A percentile compares a stretch with the other conserved stretches of the same genome.
phyloP scores from a whole-genome alignment of 768 basidiomycete species.

The Russula emetica region DNA sequence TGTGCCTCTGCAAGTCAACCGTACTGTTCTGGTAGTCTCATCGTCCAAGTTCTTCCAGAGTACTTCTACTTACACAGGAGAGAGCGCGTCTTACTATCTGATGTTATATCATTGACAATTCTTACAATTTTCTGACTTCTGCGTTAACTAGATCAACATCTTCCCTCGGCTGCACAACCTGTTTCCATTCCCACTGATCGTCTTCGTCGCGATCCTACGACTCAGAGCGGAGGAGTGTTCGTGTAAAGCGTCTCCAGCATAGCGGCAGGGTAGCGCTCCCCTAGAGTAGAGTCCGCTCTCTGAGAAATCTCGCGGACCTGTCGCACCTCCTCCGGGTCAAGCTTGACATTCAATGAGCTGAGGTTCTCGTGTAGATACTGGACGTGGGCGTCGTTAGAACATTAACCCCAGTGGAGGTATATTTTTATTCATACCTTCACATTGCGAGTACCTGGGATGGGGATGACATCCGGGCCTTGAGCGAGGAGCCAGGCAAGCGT shows the following conservation, averaged over 20 bases:
- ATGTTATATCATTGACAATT: not conserved
- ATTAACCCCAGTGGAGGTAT: not conserved
- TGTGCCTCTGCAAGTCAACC: too few species aligned
- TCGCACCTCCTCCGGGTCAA: slow-evolving; percentile 15
- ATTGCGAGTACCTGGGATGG: slow-evolving; percentile 46
- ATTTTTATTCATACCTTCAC: slow-evolving; percentile 32
- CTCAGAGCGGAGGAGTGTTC: slow-evolving; percentile 15
- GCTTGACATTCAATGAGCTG: slow-evolving; percentile 14
- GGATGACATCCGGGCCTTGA: slow-evolving; percentile 45
- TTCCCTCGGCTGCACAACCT: not conserved
- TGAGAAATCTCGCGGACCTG: slow-evolving; percentile 17
- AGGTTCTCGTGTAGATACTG: slow-evolving; percentile 25
- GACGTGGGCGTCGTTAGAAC: not conserved
- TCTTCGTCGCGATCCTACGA: not conserved
- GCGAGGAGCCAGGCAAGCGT: slow-evolving; percentile 49
- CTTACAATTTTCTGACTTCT: not conserved
- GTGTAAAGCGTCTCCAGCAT: slow-evolving; percentile 11
- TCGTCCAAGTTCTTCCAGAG: too few species aligned
- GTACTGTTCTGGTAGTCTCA: too few species aligned
- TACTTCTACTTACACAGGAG: not conserved
- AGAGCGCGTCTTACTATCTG: not conserved
- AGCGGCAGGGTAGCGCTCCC: slow-evolving; percentile 17
- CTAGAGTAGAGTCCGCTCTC: slow-evolving; percentile 20
- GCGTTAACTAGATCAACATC: not conserved
- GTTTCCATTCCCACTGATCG: not conserved